Percentiles rank a stretch among this genome's conserved stretches.
phyloP scores from a whole-genome alignment of 306 rosid genomes.

The Cicer cuneatum region DNA sequence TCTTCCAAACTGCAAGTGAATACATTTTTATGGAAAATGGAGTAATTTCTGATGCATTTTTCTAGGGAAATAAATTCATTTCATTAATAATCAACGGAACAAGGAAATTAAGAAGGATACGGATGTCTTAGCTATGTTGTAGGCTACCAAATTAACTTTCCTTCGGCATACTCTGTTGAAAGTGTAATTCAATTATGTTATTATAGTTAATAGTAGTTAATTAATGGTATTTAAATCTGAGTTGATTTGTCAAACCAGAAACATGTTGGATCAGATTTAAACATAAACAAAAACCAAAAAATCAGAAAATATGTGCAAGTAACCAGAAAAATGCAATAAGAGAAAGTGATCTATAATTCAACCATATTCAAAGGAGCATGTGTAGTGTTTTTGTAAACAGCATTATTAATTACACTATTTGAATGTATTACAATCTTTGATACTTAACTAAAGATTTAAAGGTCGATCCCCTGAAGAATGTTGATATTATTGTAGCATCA shows the following conservation, averaged over 20 bases:
- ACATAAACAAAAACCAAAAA: background rate
- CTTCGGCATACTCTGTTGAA: background rate
- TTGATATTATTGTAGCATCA: too few relatives aligned
- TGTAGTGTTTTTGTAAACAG: too few relatives aligned
- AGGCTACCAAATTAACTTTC: too few relatives aligned
- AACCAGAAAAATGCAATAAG: background rate
- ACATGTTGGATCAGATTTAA: background rate
- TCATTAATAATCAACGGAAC: background rate
- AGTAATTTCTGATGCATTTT: background rate
- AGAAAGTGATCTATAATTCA: too few relatives aligned
- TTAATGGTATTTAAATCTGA: background rate
- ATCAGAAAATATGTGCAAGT: background rate
- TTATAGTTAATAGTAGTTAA: background rate
- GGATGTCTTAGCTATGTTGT: background rate
- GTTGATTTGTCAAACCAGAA: background rate
- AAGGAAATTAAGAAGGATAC: background rate
- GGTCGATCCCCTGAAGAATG: too few relatives aligned
- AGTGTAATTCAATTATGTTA: background rate
- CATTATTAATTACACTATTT: too few relatives aligned
- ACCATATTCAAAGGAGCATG: too few relatives aligned
- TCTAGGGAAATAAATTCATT: background rate
- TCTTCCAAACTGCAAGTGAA: constrained; percentile 47
- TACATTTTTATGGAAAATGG: background rate
- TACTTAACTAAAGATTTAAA: too few relatives aligned
- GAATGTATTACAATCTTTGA: too few relatives aligned